Base-by-base conservation (phyloP, 495 filamentous ascomycete species). In the Tuber borchii region DNA sequence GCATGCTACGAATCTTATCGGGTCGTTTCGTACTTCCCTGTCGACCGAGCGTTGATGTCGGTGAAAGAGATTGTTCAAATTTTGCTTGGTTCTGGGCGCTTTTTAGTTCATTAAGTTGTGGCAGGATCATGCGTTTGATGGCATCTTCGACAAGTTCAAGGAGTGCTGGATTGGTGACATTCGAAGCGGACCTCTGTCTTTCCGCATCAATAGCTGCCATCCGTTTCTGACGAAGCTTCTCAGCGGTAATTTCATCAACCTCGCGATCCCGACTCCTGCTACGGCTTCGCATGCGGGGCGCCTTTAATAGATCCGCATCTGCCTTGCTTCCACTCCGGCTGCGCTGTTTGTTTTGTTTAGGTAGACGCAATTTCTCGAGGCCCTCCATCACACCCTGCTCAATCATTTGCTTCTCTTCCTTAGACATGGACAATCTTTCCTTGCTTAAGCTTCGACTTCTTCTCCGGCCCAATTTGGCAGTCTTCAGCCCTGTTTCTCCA, bases 121-220 rank as follows among this genome's bases (percentile, higher is more conserved):
- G 96, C 2, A 98, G 85, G 71, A 98, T 97, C 71, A 98, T 86
- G 69, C 94, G 89, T 71, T 92, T 91, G 78, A 99, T 98, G 34
- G 95, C 93, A 85, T 97, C 95, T 84, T 98, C 95, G 12, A 99
- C 95, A 0, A 94, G 94, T 83, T 96, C 93, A 8, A 98, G 88
- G n/a, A 99, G 85, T 77, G 93, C 96, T 0, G 95, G 95, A 82
- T 99, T 97, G 84, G 96, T 97, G 84, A 97, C 91, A 0, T 93
- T 95, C 10, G 93, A 93, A 31, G 85, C 78, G 26, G 78, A 71
- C 22, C 78, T 79, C 56, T 80, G 73, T 16, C 77, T 74, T 56
- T 81, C 80, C 44, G 78, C 77, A 44, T 82, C 77, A 44, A 72
- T 74, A 78, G 80, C 72, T 44, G 78, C 80, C 70, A 82, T 82